phyloP scores from a whole-genome alignment of 1,284 basidiomycete species.

The Ustilago esculenta region DNA sequence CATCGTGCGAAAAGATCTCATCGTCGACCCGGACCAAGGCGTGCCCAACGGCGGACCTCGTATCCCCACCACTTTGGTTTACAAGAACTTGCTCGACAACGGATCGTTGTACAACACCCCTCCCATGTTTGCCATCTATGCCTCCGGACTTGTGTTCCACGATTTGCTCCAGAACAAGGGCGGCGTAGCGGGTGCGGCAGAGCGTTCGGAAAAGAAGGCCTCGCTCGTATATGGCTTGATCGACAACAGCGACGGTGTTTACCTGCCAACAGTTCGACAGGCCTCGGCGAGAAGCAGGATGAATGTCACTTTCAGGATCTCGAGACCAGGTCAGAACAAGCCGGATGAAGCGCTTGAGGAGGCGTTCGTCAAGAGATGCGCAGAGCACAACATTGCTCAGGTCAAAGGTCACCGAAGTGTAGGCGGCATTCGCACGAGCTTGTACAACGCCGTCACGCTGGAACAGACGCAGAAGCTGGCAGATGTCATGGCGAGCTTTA shows the following conservation, averaged over 20 bases:
- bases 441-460: conserved; percentile 94
- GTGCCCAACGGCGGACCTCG: conserved; percentile 70
- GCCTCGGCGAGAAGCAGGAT: conserved; percentile 58
- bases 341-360: conserved; percentile 59
- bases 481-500: conserved; percentile 70
- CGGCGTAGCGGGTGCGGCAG: conserved; percentile 72
- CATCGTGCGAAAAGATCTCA: conserved; percentile 89
- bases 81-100: conserved; percentile 83
- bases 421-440: conserved; percentile 80
- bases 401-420: conserved; percentile 60
- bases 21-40: conserved; percentile 60
- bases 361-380: conserved; percentile 55
- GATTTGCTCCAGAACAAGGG: conserved; percentile 73
- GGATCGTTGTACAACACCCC: conserved; percentile 94
- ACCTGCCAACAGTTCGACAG: conserved; percentile 55
- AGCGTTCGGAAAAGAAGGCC: conserved; percentile 49
- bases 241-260: conserved; percentile 49
- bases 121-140: conserved; percentile 89
- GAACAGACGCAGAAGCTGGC: conserved; percentile 73
- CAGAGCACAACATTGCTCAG: conserved; percentile 53
- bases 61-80: conserved; percentile 82
- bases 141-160: conserved; percentile 84
- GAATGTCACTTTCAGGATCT: conserved; percentile 65
- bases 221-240: conserved; percentile 57
- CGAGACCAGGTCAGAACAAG: conserved; percentile 30